Percentiles rank a stretch among this genome's conserved stretches.
These are phyloP conservation scores for Litchi chinensis DNA, from an alignment of 345 rosid species.

Conservation along the genomic window DNA sequence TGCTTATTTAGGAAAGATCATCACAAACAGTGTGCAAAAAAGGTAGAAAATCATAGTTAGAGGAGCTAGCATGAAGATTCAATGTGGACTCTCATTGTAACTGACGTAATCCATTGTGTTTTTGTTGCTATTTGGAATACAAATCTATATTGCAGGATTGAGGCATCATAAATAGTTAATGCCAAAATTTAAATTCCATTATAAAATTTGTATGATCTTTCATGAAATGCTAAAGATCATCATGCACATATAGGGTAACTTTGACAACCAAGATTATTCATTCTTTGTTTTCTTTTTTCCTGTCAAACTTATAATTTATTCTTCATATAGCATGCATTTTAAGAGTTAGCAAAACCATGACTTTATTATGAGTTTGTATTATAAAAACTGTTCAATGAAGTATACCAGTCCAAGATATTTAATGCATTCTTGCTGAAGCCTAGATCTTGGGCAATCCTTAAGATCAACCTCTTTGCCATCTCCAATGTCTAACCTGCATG, in stretches of 20 bases:
- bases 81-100: not conserved
- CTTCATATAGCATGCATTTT: not conserved
- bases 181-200: not conserved
- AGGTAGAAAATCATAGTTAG: not conserved
- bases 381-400: not conserved
- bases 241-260: not conserved
- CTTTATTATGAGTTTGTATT: not conserved
- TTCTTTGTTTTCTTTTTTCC: not conserved
- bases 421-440: constrained; percentile 66
- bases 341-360: not conserved
- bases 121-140: not conserved
- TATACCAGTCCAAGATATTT: constrained; percentile 81
- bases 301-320: not conserved
- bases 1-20: constrained; percentile 26
- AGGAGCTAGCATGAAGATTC: constrained; percentile 7
- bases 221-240: not conserved
- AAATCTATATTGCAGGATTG: constrained; percentile 1
- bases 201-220: not conserved
- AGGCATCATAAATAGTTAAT: not conserved
- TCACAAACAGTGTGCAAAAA: not conserved
- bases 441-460: constrained; percentile 49
- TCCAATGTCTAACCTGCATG: constrained; percentile 71
- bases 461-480: constrained; percentile 69
- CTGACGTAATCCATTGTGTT: constrained; percentile 3
- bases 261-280: not conserved